Evolutionary conservation across 148 eudicot genomes (phyloP).

Genomic region (Rhododendron henanense): DNA sequence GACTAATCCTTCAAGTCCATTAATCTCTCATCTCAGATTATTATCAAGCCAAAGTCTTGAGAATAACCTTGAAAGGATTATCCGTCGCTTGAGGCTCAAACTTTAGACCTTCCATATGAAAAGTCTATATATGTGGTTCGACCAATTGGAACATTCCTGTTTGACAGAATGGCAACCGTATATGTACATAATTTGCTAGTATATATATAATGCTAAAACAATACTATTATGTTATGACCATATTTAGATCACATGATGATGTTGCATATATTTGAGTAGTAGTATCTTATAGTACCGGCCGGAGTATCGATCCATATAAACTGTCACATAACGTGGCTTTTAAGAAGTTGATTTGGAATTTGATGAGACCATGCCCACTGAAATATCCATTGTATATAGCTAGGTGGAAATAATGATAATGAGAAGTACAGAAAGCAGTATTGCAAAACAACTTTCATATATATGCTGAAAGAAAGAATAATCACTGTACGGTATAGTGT

Average conservation of each 20-base stretch:
- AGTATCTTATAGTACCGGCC: neutral
- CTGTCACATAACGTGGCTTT: neutral
- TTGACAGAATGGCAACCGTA: neutral
- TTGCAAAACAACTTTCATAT: neutral
- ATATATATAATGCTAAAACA: neutral
- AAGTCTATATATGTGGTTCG: neutral
- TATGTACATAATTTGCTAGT: neutral
- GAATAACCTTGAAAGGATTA: neutral
- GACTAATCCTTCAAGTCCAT: neutral
- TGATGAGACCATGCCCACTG: neutral
- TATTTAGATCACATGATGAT: neutral
- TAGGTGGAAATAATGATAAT: neutral
- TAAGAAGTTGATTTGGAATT: neutral
- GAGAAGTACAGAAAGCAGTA: neutral
- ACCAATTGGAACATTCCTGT: neutral
- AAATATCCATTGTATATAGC: neutral
- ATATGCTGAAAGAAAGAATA: neutral
- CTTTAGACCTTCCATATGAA: neutral
- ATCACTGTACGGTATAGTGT: neutral
- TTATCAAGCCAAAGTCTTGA: neutral
- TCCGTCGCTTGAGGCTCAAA: neutral
- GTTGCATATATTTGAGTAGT: neutral
- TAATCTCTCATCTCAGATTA: neutral
- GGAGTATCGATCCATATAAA: neutral
- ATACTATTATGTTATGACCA: neutral